phyloP scores from a whole-genome alignment of 139 green algal species.

The Picochlorum sp. region DNA sequence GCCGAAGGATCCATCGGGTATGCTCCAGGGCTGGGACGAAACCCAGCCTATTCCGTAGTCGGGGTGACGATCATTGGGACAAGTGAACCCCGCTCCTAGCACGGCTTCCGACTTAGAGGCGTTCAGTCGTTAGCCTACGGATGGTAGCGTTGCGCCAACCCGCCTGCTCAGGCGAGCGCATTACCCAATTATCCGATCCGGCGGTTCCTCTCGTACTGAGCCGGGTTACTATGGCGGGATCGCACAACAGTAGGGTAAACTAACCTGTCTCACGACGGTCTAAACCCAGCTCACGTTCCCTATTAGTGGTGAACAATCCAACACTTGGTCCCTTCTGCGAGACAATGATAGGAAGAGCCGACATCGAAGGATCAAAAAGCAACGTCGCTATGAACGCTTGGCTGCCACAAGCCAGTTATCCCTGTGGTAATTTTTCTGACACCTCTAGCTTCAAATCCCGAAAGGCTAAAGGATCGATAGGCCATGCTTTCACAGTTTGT shows the following conservation, averaged over 20 bases:
- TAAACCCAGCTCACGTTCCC: conserved; percentile 74
- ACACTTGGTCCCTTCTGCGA: conserved; percentile 60
- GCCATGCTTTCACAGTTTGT: conserved; percentile 89
- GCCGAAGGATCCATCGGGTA: conserved; percentile 44
- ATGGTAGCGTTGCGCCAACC: conserved; percentile 79
- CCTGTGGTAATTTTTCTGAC: no score
- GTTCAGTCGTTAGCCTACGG: no score
- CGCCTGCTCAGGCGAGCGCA: conserved; percentile 67
- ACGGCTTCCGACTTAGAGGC: conserved; percentile 72
- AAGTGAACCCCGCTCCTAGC: conserved; percentile 54
- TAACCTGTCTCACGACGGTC: no score
- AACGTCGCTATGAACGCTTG: conserved; percentile 2
- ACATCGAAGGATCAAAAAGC: conserved; percentile 32
- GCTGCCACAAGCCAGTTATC: no score
- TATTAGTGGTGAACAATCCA: conserved; percentile 73
- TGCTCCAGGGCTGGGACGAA: conserved; percentile 49
- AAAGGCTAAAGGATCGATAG: conserved; percentile 88
- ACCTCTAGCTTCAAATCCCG: no score
- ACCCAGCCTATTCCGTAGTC: conserved; percentile 61
- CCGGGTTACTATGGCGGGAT: no score
- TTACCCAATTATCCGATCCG: conserved; percentile 75
- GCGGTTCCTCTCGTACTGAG: no score
- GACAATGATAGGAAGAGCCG: conserved; percentile 34
- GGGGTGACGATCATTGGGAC: conserved; percentile 58
- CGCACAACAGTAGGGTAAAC: no score